These are phyloP conservation scores for Globisporangium sylvaticum DNA, from an alignment of 352 stramenopile genomes.

Conservation along the genomic window DNA sequence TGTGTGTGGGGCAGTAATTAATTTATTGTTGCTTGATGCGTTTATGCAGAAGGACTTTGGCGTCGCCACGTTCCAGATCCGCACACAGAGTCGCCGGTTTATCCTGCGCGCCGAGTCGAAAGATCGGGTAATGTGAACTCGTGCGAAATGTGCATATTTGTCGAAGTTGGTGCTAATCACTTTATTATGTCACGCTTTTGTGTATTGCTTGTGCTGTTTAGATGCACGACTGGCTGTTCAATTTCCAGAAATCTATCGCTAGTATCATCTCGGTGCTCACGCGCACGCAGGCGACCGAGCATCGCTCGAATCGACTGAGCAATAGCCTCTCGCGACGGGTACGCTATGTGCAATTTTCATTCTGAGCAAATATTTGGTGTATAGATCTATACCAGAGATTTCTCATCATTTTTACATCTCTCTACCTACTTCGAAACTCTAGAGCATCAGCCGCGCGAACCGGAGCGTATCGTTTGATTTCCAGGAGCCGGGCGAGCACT, in stretches of 20 bases:
- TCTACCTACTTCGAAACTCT: constrained; percentile 6
- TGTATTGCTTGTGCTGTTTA: constrained; percentile 16
- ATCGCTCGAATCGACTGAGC: constrained; percentile 45
- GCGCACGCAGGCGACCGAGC: constrained; percentile 46
- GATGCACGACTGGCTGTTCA: constrained; percentile 90
- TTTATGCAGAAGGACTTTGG: constrained; percentile 85
- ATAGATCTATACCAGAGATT: background rate
- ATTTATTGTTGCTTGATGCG: background rate
- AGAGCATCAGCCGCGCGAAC: constrained; percentile 68
- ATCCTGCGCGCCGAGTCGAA: constrained; percentile 78
- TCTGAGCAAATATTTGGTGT: background rate
- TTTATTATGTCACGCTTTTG: background rate
- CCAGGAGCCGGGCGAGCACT: constrained; percentile 51
- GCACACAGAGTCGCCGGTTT: constrained; percentile 68
- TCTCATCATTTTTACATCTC: background rate
- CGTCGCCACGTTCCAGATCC: constrained; percentile 78
- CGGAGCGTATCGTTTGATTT: constrained; percentile 77
- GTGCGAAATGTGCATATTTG: background rate
- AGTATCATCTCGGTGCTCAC: constrained; percentile 80
- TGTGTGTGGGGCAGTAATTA: background rate
- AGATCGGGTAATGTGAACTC: constrained; percentile 48
- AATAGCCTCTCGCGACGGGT: constrained; percentile 62
- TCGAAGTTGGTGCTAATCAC: background rate
- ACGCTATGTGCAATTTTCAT: background rate
- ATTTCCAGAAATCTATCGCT: constrained; percentile 87